These are phyloP conservation scores for Pleoardoris graminearum DNA, from an alignment of 2,329 filamentous ascomycete species.

Conservation along the genomic window DNA sequence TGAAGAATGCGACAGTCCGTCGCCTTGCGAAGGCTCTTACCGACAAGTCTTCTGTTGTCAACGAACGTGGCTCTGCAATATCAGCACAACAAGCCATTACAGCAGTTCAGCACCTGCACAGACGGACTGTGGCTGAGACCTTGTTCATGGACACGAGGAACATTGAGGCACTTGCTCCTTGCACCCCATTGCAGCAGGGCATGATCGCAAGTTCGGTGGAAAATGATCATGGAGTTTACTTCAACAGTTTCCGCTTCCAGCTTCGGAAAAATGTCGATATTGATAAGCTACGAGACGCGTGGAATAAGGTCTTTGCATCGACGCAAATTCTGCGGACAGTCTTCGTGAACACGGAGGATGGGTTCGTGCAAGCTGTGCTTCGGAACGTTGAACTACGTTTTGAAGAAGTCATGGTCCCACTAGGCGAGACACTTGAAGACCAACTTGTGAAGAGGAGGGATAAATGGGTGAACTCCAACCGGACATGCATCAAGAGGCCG, in stretches of 20 bases:
- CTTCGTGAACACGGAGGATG: slow-evolving; percentile 74
- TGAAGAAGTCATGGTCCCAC: slow-evolving; percentile 20
- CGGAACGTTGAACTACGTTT: slow-evolving; percentile 41
- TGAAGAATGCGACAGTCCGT: slow-evolving; percentile 58
- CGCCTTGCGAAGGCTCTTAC: slow-evolving; percentile 45
- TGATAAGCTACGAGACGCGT: slow-evolving; percentile 58
- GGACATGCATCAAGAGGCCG: slow-evolving; percentile 54
- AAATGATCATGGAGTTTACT: slow-evolving; percentile 66
- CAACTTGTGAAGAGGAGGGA: slow-evolving; percentile 45
- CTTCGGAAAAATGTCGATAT: slow-evolving; percentile 55
- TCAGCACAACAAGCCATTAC: slow-evolving; percentile 64
- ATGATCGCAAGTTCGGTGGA: slow-evolving; percentile 74
- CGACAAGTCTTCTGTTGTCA: slow-evolving; percentile 2
- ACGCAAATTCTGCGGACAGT: slow-evolving; percentile 71
- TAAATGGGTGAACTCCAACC: slow-evolving; percentile 61
- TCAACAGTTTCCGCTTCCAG: slow-evolving; percentile 71
- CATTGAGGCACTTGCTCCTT: slow-evolving; percentile 77
- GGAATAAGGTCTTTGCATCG: slow-evolving; percentile 56
- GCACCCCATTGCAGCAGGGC: slow-evolving; percentile 83
- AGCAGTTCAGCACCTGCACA: slow-evolving; percentile 66
- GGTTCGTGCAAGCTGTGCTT: slow-evolving; percentile 73
- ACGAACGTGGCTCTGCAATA: slow-evolving; percentile 40
- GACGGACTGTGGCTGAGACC: slow-evolving; percentile 54
- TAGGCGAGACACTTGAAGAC: slow-evolving; percentile 37
- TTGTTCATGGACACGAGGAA: slow-evolving; percentile 57